phyloP scores from a whole-genome alignment of 2,329 filamentous ascomycete species.

The Diaporthe sp. region DNA sequence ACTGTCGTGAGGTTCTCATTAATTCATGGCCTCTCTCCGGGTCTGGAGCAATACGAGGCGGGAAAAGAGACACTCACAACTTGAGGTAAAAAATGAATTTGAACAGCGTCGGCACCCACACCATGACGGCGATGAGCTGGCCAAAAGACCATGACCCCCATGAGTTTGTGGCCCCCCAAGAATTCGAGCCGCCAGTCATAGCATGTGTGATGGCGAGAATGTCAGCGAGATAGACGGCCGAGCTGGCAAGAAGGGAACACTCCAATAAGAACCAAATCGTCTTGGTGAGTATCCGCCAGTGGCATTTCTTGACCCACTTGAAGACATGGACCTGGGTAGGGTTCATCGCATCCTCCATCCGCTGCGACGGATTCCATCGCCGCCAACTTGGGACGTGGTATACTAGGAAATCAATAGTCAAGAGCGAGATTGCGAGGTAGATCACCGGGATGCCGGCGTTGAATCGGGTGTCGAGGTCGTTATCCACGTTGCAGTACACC shows the following conservation, averaged over 20 bases:
- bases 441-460: neutral
- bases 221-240: neutral
- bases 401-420: conserved; percentile 6
- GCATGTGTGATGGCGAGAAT: neutral
- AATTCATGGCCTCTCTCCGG: neutral
- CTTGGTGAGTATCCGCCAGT: neutral
- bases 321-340: neutral
- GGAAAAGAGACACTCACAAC: neutral
- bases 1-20: neutral
- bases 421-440: neutral
- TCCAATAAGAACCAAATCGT: conserved; percentile 1
- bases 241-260: neutral
- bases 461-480: neutral
- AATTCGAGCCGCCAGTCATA: conserved; percentile 7
- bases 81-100: conserved; percentile 22
- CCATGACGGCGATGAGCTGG: conserved; percentile 23
- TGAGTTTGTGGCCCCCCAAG: neutral
- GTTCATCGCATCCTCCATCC: neutral
- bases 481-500: conserved; percentile 24
- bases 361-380: neutral
- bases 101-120: conserved; percentile 21
- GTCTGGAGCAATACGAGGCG: too few relatives aligned
- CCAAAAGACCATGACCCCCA: conserved; percentile 27
- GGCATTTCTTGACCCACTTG: neutral
- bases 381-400: neutral